Evolutionary conservation across 805 yeast genomes (phyloP), one percentile per base, ranked within the genome.

Genomic region (Candida maris): DNA sequence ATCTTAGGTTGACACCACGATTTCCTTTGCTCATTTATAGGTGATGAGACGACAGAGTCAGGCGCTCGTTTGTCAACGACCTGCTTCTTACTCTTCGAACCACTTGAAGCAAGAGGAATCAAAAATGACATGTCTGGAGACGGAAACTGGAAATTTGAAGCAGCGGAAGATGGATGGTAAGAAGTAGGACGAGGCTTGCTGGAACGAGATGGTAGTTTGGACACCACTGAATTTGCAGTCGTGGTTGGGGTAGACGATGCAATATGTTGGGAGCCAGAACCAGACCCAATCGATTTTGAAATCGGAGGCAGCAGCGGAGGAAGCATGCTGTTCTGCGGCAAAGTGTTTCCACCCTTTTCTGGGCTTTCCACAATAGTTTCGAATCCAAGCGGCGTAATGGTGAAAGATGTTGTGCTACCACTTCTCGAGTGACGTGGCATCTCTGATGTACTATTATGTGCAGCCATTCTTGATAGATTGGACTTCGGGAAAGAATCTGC

Each of bases 141-240:
- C n/a, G 59, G 50, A 32, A 43, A 47, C 33, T 46, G 55, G 28
- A 34, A 53, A 19, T 39, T 44, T 3, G 59, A 38, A 27, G 56
- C 42, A 39, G 67, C 46, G 19, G 76, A 66, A 2, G 81, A 71
- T 13, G 95, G 94, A 54, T 85, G 89, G 52, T 81, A 85, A 7
- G 93, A 83, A 0, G 91, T 84, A 27, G 95, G 94, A 56, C 95
- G 73, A 39, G 87, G 89, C 52, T 75, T 80, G 56, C 77, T 73
- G 8, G 68, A 52, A 34, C 68, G 67, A 19, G 52, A 25, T 5
- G 54, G 48, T 8, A 49, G 47, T 30, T 52, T 50, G 5, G 51
- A 43, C 5, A 45, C 19, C 19, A 29, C 17, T 9, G 45, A 34
- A 10, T 35, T 32, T 4, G 52, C 32, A 22, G 70, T 73, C 6